Conservation (phyloP, 257 asterid genomes). For the Solanum pinnatisectum region DNA sequence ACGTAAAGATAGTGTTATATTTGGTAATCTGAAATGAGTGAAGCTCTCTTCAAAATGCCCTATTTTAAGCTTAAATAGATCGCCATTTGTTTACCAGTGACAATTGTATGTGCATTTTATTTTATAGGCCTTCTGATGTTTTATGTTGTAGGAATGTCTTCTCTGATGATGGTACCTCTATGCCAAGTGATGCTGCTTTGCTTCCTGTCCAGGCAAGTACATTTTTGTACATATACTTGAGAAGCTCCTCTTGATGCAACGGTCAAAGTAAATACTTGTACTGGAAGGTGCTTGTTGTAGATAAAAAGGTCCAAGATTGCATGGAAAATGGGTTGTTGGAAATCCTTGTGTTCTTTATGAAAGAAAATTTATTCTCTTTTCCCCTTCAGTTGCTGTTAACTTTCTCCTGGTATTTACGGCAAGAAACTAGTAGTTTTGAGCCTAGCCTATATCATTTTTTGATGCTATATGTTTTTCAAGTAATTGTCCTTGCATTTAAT, state of each 20-base stretch:
- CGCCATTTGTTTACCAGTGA: neutral
- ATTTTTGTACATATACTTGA: constrained; percentile 3
- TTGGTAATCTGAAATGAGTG: neutral
- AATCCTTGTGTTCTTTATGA: neutral
- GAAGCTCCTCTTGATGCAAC: neutral
- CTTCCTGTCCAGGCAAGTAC: constrained; percentile 73
- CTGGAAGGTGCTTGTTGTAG: neutral
- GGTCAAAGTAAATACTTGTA: neutral
- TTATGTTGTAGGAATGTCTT: constrained; percentile 56
- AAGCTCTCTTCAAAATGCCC: neutral
- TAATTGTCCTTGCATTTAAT: neutral
- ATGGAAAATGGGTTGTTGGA: neutral
- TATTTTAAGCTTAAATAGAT: neutral
- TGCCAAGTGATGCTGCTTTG: constrained; percentile 58
- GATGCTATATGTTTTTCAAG: neutral
- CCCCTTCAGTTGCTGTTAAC: neutral
- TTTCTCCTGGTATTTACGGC: neutral
- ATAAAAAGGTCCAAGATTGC: neutral
- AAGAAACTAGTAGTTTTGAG: neutral
- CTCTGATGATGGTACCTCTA: constrained; percentile 60
- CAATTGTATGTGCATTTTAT: neutral
- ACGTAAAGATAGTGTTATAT: neutral
- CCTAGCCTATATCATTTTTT: neutral
- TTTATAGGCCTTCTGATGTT: neutral
- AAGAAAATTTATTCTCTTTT: neutral